These are phyloP conservation scores for Dorcoceras hygrometricum DNA, from an alignment of 257 asterid species.

Conservation along the genomic window DNA sequence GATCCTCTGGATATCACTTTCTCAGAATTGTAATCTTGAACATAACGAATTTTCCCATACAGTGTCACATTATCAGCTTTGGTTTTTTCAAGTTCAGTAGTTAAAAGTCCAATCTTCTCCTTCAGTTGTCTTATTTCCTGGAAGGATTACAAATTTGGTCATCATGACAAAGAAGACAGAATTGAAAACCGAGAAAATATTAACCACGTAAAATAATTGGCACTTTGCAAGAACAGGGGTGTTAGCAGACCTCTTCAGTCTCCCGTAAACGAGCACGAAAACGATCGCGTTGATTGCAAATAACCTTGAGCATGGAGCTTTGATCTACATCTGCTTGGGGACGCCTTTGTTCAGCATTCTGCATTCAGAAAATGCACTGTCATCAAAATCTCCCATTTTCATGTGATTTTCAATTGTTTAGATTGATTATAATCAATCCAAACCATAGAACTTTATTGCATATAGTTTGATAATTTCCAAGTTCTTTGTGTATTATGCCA, in stretches of 20 bases:
- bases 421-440: background rate
- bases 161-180: conserved; percentile 21
- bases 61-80: conserved; percentile 97
- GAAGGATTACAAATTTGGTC: conserved; percentile 20
- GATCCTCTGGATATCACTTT: conserved; percentile 96
- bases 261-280: conserved; percentile 91
- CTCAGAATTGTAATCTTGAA: conserved; percentile 97
- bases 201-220: conserved; percentile 18
- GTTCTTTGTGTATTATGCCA: too few species aligned
- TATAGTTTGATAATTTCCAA: too few species aligned
- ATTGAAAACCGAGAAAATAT: conserved; percentile 17
- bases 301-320: conserved; percentile 97
- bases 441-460: background rate
- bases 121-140: conserved; percentile 94
- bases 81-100: conserved; percentile 84
- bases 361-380: conserved; percentile 26
- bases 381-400: background rate
- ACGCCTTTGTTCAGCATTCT: conserved; percentile 79
- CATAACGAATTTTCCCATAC: conserved; percentile 93
- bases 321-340: conserved; percentile 77
- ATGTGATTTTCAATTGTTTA: background rate
- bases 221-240: background rate
- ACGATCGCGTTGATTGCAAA: conserved; percentile 98
- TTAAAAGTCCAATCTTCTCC: conserved; percentile 80
- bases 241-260: conserved; percentile 81